phyloP scores from a whole-genome alignment of 371 early-diverging fungal genomes.

The Gilbertella persicaria region DNA sequence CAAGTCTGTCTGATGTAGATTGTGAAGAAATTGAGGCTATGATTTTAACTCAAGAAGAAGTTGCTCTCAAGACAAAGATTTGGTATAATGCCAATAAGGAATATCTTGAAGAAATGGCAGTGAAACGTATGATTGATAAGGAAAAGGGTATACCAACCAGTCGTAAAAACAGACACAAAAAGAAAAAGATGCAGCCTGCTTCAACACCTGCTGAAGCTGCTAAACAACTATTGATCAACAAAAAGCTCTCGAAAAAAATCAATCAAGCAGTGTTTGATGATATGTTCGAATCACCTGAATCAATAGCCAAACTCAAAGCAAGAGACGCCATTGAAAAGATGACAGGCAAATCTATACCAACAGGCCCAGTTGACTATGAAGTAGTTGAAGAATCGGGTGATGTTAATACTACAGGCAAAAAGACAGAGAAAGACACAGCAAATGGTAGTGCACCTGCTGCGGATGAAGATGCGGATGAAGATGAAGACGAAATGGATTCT shows the following conservation, averaged over 20 bases:
- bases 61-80: slow-evolving; percentile 72
- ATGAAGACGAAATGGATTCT: slow-evolving; percentile 46
- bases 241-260: slow-evolving; percentile 86
- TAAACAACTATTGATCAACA: slow-evolving; percentile 65
- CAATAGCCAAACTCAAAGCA: slow-evolving; percentile 46
- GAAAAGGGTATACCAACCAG: slow-evolving; percentile 42
- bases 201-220: slow-evolving; percentile 76
- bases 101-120: slow-evolving; percentile 77
- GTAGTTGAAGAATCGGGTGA: slow-evolving; percentile 55
- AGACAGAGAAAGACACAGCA: slow-evolving; percentile 16
- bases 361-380: slow-evolving; percentile 28
- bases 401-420: slow-evolving; percentile 11
- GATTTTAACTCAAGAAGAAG: slow-evolving; percentile 75
- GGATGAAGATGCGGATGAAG: slow-evolving; percentile 41
- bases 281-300: slow-evolving; percentile 65
- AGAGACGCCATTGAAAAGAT: slow-evolving; percentile 27
- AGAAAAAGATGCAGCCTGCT: slow-evolving; percentile 35
- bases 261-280: slow-evolving; percentile 82
- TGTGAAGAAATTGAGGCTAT: slow-evolving; percentile 77
- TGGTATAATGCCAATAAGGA: slow-evolving; percentile 90
- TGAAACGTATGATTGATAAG: slow-evolving; percentile 51
- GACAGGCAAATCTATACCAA: slow-evolving; percentile 5
- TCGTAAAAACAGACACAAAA: slow-evolving; percentile 31
- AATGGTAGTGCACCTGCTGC: slow-evolving; percentile 16
- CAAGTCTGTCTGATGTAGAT: slow-evolving; percentile 65